Conservation (phyloP, 805 yeast genomes). For the Zygosaccharomyces rouxii region DNA sequence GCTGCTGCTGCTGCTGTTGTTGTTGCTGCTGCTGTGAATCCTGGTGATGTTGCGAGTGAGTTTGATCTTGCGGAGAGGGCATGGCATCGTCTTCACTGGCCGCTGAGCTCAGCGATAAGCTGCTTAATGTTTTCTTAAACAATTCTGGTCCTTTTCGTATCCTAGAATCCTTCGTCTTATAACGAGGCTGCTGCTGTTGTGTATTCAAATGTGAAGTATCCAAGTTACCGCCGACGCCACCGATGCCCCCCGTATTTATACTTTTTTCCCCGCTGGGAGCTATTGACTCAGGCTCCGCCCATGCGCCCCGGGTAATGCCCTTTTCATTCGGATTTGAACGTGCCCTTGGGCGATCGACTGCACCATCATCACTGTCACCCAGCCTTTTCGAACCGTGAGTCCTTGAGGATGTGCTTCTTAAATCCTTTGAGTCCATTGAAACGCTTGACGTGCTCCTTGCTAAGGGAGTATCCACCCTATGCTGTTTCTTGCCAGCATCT, state of each 20-base stretch:
- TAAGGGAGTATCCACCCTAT: neutral
- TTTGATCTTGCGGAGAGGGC: neutral
- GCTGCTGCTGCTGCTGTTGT: conserved; percentile 4
- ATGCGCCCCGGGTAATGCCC: neutral
- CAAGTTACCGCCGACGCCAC: conserved; percentile 1
- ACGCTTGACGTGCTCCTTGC: neutral
- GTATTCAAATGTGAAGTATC: neutral
- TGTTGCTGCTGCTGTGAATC: conserved; percentile 1
- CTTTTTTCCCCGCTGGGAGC: neutral
- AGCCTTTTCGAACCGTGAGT: neutral
- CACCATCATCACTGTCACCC: neutral
- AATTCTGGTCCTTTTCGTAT: conserved; percentile 16
- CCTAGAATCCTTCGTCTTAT: conserved; percentile 4
- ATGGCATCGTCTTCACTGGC: conserved; percentile 1
- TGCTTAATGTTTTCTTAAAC: conserved; percentile 24
- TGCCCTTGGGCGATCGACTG: neutral
- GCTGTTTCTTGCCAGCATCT: neutral
- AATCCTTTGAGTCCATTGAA: neutral
- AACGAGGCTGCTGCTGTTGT: neutral
- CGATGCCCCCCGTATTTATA: conserved; percentile 4
- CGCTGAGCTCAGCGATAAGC: conserved; percentile 19
- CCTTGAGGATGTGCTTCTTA: neutral
- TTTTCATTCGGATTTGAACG: neutral
- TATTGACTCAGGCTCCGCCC: neutral
- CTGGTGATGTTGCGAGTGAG: neutral